Evolutionary conservation across 768 basidiomycete genomes (phyloP), one percentile per base, ranked within the genome.

Genomic region (Sporobolomyces phaffii): DNA sequence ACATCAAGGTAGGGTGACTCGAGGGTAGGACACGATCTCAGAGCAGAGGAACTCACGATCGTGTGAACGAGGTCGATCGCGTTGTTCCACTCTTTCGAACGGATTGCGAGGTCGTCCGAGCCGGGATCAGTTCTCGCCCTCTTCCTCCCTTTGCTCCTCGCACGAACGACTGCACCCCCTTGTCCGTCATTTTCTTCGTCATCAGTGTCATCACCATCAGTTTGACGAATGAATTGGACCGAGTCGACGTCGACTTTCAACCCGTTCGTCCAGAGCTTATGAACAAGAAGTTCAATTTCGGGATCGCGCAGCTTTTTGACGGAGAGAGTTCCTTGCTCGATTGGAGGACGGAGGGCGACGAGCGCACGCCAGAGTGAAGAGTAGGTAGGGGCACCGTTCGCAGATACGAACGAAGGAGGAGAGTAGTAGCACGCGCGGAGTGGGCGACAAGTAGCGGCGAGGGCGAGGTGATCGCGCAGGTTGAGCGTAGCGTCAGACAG

Each of bases 381-480:
- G 41, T 24, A 40, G 29, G 15, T 29, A 34, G 51, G 33, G 15
- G 29, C 28, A 26, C 4, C 10, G 17, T 9, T 9, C 38, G 38
- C 38, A 38, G 38, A 38, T 22, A 6, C n/a, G 9, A n/a, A 22
- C 9, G 2, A 9, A 18, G 15, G 24, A 8, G 18, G 24, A 20
- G 40, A 22, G 18, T 1, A 3, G 63, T 58, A 64, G 47, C 49
- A 45, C 2, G 56, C 49, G 29, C 63, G 63, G 45, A 64, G 63
- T 26, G 40, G 33, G 29, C 63, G 56, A 26, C 43, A 64, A 40
- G 52, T 54, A 4, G 40, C 53, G 53, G 62, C 62, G 53, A 64
- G 62, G 10, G 62, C 45, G 62, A 64, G 62, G 45, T 64, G 62
- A 28, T 64, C 53, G 33, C 62, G 44, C n/a, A 64, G 62, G 53